Conservation (phyloP, 257 asterid species). For the Nicotiana tomentosiformis region DNA sequence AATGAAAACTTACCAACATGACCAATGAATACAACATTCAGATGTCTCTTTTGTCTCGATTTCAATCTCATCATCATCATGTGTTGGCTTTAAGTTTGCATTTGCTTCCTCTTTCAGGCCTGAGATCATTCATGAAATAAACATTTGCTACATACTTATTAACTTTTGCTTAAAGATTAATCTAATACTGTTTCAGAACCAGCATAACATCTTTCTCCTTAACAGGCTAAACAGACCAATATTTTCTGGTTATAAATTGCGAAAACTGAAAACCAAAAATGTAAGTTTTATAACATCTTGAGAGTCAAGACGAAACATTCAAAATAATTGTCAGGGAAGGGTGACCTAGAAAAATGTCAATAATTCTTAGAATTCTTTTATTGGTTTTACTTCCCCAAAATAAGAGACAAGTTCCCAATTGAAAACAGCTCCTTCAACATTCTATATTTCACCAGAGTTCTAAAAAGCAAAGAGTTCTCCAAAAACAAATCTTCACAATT, state of each 20-base stretch:
- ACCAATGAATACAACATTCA: slow-evolving; percentile 91
- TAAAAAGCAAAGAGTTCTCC: neutral
- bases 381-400: neutral
- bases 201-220: neutral
- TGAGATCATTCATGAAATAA: neutral
- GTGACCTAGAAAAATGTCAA: neutral
- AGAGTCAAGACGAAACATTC: neutral
- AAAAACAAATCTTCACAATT: too few relatives aligned
- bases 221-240: neutral
- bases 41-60: slow-evolving; percentile 53
- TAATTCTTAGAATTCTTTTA: too few relatives aligned
- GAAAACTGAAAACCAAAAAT: neutral
- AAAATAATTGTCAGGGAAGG: neutral
- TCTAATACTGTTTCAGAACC: neutral
- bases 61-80: slow-evolving; percentile 20
- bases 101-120: neutral
- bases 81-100: neutral
- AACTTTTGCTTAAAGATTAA: neutral
- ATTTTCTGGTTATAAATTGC: neutral
- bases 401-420: neutral
- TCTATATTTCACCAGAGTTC: neutral
- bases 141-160: neutral
- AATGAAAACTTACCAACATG: slow-evolving; percentile 64
- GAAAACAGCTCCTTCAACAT: neutral
- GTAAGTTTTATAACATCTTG: neutral